Conservation (phyloP, 345 rosid genomes). For the Turnera subulata region DNA sequence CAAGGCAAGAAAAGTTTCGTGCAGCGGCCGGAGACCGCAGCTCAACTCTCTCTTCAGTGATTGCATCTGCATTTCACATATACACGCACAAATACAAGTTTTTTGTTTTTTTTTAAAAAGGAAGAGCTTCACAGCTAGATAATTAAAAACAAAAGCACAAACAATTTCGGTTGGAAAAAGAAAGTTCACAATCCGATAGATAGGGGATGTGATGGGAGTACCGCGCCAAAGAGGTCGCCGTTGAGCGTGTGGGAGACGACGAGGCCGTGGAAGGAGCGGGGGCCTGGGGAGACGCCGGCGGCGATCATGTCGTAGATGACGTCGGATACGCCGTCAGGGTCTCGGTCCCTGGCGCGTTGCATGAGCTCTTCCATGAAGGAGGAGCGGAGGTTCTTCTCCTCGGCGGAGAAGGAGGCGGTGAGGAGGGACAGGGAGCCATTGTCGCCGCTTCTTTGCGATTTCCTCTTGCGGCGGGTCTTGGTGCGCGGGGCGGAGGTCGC, state of each 20-base stretch:
- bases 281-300: constrained; percentile 87
- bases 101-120: too few species aligned
- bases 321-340: constrained; percentile 56
- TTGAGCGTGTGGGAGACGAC: constrained; percentile 62
- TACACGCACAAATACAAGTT: constrained; percentile 4
- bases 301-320: constrained; percentile 95
- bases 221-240: constrained; percentile 89
- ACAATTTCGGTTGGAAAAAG: not conserved
- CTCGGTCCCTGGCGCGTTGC: constrained; percentile 72
- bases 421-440: not conserved
- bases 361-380: constrained; percentile 93
- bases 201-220: constrained; percentile 16
- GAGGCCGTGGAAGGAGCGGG: constrained; percentile 90
- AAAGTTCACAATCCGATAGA: too few species aligned
- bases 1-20: constrained; percentile 71
- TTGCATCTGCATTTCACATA: constrained; percentile 54
- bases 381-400: constrained; percentile 77
- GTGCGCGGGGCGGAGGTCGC: not conserved
- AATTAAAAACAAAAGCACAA: not conserved
- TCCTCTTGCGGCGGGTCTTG: constrained; percentile 15
- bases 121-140: not conserved
- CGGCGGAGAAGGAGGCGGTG: constrained; percentile 34
- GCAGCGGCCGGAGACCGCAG: constrained; percentile 74
- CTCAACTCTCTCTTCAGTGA: constrained; percentile 81
- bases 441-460: constrained; percentile 1